Evolutionary conservation across 305 asterid species (phyloP).

Genomic region (Fraxinus latifolia): DNA sequence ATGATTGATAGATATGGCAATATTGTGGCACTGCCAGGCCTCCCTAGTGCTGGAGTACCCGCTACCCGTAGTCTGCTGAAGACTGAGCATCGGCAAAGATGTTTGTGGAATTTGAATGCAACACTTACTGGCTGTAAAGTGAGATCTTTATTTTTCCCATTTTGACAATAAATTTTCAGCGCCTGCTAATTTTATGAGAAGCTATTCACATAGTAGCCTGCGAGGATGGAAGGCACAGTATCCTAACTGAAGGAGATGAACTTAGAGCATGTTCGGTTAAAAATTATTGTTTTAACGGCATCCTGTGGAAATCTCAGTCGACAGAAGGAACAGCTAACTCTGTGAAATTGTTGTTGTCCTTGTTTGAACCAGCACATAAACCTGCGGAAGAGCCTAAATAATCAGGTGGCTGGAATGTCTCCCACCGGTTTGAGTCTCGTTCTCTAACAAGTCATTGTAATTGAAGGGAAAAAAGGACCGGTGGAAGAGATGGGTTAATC

Average conservation of each 20-base stretch:
- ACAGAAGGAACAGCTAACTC: neutral
- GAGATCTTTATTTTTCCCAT: neutral
- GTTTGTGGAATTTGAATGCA: neutral
- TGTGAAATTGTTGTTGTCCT: neutral
- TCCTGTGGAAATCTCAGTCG: neutral
- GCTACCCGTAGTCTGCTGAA: neutral
- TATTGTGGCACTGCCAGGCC: neutral
- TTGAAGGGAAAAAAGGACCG: neutral
- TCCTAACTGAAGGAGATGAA: neutral
- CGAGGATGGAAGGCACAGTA: neutral
- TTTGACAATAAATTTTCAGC: neutral
- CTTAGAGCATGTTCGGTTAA: neutral
- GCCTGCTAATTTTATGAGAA: neutral
- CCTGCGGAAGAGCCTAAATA: neutral
- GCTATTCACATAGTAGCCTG: neutral
- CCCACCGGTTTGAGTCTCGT: neutral
- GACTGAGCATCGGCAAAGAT: neutral
- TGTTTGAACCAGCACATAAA: neutral
- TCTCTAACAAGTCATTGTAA: neutral
- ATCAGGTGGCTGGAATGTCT: neutral
- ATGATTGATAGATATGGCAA: conserved; percentile 46
- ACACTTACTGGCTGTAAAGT: neutral
- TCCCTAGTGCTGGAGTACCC: conserved; percentile 6
- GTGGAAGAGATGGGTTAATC: neutral
- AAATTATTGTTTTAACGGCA: neutral